Evolutionary conservation across 163 green algal genomes (phyloP).

Genomic region (Volvox carteri): DNA sequence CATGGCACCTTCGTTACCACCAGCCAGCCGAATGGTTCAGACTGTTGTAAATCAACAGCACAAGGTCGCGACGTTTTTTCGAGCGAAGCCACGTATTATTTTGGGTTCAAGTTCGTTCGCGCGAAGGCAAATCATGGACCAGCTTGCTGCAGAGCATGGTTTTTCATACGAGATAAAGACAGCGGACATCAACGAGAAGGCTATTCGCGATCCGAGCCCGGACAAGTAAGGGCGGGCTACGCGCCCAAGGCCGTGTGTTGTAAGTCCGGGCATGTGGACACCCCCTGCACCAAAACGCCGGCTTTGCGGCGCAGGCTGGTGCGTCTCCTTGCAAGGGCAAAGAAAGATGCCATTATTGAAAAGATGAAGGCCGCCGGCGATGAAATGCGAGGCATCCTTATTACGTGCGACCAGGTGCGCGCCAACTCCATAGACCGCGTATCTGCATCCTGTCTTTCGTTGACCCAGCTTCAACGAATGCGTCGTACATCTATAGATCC

Average conservation of each 20-base stretch:
- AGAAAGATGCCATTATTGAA: constrained; percentile 36
- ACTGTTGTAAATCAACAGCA: neutral
- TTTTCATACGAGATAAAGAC: constrained; percentile 33
- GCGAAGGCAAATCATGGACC: constrained; percentile 25
- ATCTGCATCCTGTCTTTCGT: too few species aligned
- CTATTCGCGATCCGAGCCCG: constrained; percentile 30
- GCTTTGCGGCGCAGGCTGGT: constrained; percentile 37
- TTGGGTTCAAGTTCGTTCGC: constrained; percentile 3
- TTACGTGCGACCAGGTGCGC: constrained; percentile 47
- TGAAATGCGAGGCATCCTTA: constrained; percentile 14
- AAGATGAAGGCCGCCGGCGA: constrained; percentile 36
- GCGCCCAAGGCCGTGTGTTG: too few species aligned
- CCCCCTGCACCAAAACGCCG: too few species aligned
- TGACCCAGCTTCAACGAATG: too few species aligned
- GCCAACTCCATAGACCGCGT: neutral
- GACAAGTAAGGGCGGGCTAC: constrained; percentile 16
- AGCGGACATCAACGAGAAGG: constrained; percentile 49
- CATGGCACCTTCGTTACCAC: neutral
- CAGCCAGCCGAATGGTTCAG: neutral
- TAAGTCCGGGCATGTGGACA: too few species aligned
- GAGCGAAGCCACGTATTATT: neutral
- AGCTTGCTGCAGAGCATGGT: constrained; percentile 27
- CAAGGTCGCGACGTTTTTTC: neutral
- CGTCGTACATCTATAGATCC: too few species aligned
- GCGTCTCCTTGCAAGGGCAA: constrained; percentile 24